Evolutionary conservation across 257 asterid species (phyloP).

Genomic region (Anisodus acutangulus): DNA sequence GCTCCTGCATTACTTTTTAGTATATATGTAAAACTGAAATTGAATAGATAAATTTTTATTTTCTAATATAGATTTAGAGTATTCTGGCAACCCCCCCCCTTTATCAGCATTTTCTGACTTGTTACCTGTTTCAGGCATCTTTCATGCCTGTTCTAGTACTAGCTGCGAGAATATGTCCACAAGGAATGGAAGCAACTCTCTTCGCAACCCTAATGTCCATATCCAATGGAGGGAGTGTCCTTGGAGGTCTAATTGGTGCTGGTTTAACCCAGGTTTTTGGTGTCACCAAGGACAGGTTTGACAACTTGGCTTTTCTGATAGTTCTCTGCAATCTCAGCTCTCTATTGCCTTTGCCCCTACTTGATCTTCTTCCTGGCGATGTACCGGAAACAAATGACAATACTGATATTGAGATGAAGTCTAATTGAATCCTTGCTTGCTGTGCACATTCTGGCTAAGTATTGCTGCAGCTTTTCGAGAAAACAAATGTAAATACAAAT

Average conservation of each 20-base stretch:
- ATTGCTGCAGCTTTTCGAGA: background rate
- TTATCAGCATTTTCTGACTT: background rate
- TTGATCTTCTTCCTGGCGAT: constrained; percentile 84
- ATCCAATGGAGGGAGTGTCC: constrained; percentile 87
- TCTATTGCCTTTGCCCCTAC: constrained; percentile 84
- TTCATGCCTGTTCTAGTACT: constrained; percentile 98
- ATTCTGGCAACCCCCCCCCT: constrained; percentile 9
- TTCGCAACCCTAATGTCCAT: constrained; percentile 97
- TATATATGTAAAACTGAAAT: background rate
- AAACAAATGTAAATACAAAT: constrained; percentile 37
- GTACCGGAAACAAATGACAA: constrained; percentile 49
- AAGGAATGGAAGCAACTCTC: constrained; percentile 96
- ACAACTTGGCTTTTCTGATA: constrained; percentile 70
- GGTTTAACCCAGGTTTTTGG: constrained; percentile 86
- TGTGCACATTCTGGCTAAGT: background rate
- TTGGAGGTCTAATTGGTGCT: constrained; percentile 94
- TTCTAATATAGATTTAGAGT: background rate
- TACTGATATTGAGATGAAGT: constrained; percentile 72
- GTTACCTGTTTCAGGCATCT: constrained; percentile 63
- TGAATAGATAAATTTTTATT: background rate
- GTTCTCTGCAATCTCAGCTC: constrained; percentile 95
- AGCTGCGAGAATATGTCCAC: constrained; percentile 93
- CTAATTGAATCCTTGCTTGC: constrained; percentile 50
- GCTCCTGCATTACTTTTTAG: background rate
- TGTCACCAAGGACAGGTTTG: constrained; percentile 79